These are phyloP conservation scores for Monosporascus sp. DNA, from an alignment of 2,329 filamentous ascomycete species.

Conservation along the genomic window DNA sequence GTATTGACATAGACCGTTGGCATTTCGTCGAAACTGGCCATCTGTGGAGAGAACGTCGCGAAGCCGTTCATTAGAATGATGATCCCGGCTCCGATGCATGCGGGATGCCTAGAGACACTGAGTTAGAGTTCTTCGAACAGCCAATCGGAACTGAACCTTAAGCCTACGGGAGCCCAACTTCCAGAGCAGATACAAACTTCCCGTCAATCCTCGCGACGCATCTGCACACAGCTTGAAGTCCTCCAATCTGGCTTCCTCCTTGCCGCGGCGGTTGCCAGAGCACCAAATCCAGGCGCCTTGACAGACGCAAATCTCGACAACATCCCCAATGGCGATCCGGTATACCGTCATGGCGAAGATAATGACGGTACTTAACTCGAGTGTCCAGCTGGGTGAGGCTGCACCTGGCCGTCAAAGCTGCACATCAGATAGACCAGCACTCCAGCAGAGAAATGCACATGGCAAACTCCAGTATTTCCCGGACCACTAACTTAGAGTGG, in stretches of 20 bases:
- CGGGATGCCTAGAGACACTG: constrained; percentile 24
- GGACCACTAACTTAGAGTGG: constrained; percentile 30
- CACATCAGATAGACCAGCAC: constrained; percentile 24
- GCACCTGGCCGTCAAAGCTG: constrained; percentile 24
- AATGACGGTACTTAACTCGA: constrained; percentile 30
- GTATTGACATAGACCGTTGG: constrained; percentile 16
- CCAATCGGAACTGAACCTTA: too few relatives aligned
- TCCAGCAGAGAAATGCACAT: constrained; percentile 22
- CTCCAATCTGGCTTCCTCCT: constrained; percentile 26
- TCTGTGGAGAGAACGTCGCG: constrained; percentile 34
- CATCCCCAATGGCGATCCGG: constrained; percentile 28
- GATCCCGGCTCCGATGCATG: constrained; percentile 32
- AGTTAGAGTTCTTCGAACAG: background rate
- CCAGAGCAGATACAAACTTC: constrained; percentile 30
- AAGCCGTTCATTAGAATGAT: constrained; percentile 31
- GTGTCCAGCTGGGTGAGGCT: constrained; percentile 21
- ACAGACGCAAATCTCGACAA: constrained; percentile 30
- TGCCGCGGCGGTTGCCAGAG: constrained; percentile 25
- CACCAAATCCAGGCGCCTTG: constrained; percentile 37
- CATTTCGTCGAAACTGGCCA: constrained; percentile 27
- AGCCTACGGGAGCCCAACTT: constrained; percentile 17
- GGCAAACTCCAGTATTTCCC: constrained; percentile 29
- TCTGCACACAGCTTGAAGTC: constrained; percentile 35
- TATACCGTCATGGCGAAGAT: constrained; percentile 33
- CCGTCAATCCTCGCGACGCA: constrained; percentile 30